A percentile compares a stretch with the other conserved stretches of the same genome.
phyloP scores from a whole-genome alignment of 2,329 filamentous ascomycete genomes.

The Teratosphaeria viscida region DNA sequence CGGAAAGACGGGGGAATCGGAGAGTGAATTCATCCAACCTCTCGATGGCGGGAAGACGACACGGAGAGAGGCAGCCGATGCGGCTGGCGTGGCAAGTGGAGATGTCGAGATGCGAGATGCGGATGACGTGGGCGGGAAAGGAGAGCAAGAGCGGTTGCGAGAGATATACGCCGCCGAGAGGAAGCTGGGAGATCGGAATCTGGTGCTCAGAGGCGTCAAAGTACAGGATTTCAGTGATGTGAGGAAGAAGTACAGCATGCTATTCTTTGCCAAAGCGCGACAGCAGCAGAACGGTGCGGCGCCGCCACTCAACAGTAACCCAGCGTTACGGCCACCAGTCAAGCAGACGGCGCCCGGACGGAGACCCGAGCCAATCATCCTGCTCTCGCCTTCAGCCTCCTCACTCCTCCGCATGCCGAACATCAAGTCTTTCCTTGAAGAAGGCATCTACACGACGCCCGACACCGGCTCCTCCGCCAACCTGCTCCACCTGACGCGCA shows the following conservation, averaged over 20 bases:
- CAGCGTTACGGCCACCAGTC: constrained; percentile 23
- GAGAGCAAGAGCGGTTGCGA: constrained; percentile 67
- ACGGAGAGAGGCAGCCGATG: constrained; percentile 42
- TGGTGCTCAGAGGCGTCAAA: constrained; percentile 74
- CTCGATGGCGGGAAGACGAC: constrained; percentile 53
- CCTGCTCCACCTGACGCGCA: constrained; percentile 76
- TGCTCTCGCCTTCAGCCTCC: constrained; percentile 90
- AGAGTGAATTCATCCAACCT: constrained; percentile 86
- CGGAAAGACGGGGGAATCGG: constrained; percentile 67
- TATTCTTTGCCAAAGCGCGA: constrained; percentile 38
- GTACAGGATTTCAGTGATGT: constrained; percentile 87
- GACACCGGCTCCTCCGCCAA: constrained; percentile 46
- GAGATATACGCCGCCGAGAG: constrained; percentile 89
- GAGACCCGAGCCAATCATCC: constrained; percentile 74
- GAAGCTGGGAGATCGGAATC: constrained; percentile 87
- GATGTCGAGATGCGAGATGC: constrained; percentile 32
- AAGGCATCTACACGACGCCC: constrained; percentile 68
- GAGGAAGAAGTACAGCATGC: constrained; percentile 57
- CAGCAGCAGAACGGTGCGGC: constrained; percentile 21
- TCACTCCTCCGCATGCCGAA: constrained; percentile 92
- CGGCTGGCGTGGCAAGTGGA: constrained; percentile 29
- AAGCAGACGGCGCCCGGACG: constrained; percentile 31
- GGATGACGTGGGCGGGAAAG: constrained; percentile 43
- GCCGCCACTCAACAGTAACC: constrained; percentile 32
- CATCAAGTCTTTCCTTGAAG: constrained; percentile 85